phyloP scores from a whole-genome alignment of 106 monocot species.

The Allium cepa region DNA sequence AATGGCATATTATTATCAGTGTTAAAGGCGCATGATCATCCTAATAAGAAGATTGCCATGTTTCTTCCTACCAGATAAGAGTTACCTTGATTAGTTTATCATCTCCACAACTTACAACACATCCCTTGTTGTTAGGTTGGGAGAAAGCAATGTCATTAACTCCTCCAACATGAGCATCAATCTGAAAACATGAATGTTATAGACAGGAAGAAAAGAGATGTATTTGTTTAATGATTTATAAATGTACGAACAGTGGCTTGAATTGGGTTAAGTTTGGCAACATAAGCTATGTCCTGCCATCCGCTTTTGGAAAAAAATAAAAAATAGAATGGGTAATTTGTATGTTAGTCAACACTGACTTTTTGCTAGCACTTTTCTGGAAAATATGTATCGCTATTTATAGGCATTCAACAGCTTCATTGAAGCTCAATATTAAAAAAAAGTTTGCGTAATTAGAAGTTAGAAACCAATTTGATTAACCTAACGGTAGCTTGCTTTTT shows the following conservation, averaged over 20 bases:
- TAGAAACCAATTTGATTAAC: neutral
- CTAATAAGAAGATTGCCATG: neutral
- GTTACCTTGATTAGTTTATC: conserved; percentile 67
- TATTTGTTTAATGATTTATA: neutral
- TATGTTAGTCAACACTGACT: neutral
- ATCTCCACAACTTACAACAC: conserved; percentile 71
- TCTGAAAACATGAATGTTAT: conserved; percentile 22
- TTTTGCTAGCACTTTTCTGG: no score
- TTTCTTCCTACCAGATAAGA: neutral
- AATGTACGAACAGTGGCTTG: no score
- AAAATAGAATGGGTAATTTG: neutral
- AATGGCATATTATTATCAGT: neutral
- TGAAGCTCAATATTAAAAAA: no score
- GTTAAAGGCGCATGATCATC: neutral
- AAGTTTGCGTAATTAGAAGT: neutral
- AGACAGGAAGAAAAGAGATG: neutral
- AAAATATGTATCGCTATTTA: no score
- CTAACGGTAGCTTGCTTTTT: no score
- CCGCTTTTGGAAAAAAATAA: no score
- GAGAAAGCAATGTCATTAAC: conserved; percentile 82
- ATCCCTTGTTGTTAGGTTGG: conserved; percentile 45
- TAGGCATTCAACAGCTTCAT: no score
- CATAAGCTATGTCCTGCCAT: no score
- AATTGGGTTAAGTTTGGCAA: no score
- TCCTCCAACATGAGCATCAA: conserved; percentile 68